These are phyloP conservation scores for Evernia prunastri DNA, from an alignment of 495 filamentous ascomycete genomes.

Conservation along the genomic window DNA sequence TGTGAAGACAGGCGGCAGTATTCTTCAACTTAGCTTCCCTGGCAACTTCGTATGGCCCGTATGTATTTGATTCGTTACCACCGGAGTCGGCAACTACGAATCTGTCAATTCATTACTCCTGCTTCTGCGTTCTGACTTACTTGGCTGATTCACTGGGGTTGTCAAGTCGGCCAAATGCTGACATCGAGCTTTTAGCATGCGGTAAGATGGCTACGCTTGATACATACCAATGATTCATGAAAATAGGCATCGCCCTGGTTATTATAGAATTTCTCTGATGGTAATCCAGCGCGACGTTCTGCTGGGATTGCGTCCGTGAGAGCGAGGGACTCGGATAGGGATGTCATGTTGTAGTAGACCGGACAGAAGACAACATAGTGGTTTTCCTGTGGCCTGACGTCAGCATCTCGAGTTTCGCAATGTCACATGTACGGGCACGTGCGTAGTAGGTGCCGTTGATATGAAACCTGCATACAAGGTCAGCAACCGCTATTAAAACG, in stretches of 20 bases:
- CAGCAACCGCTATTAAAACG: neutral
- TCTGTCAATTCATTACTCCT: neutral
- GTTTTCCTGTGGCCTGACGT: neutral
- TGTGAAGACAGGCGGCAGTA: neutral
- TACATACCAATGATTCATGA: constrained; percentile 2
- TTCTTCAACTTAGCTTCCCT: neutral
- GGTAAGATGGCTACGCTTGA: too few species aligned
- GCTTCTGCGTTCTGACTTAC: neutral
- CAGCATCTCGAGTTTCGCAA: neutral
- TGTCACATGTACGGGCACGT: neutral
- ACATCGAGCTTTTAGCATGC: neutral
- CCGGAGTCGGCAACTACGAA: neutral
- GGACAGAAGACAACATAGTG: constrained; percentile 5
- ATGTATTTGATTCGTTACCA: neutral
- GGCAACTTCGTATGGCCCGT: neutral
- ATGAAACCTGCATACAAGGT: neutral
- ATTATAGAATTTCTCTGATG: neutral
- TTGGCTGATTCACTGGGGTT: neutral
- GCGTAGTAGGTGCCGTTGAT: neutral
- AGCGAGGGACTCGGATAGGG: neutral
- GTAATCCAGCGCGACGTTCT: neutral
- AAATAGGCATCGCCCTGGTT: neutral
- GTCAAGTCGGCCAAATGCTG: constrained; percentile 9
- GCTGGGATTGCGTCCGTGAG: neutral
- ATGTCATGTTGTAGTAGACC: neutral